A percentile compares a stretch with the other conserved stretches of the same genome.
Conservation (phyloP, 2,329 filamentous ascomycete genomes). For the Xylariaceae sp. region DNA sequence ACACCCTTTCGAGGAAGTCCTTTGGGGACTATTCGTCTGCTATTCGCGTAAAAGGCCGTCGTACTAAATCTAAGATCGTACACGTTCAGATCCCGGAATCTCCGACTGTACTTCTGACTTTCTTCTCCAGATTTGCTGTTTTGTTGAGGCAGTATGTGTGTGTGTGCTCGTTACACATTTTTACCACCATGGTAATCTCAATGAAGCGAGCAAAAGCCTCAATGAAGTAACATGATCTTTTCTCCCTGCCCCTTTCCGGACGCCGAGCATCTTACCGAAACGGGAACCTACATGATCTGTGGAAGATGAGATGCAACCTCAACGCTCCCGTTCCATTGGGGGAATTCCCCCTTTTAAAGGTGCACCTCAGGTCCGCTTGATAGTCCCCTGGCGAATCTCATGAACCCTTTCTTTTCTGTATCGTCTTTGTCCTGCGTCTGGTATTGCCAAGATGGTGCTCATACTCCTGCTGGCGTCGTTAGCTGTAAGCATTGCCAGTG, state of each 20-base stretch:
- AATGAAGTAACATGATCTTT: slow-evolving; percentile 1
- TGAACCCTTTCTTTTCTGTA: neutral
- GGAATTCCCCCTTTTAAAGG: slow-evolving; percentile 11
- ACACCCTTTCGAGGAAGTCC: neutral
- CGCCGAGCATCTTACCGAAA: neutral
- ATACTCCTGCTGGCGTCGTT: slow-evolving; percentile 7
- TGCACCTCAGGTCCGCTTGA: neutral
- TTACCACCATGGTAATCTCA: neutral
- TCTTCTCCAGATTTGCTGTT: neutral
- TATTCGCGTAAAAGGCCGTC: neutral
- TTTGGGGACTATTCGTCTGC: neutral
- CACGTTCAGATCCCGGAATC: neutral
- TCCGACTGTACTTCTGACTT: neutral
- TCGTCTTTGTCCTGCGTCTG: neutral
- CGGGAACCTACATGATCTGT: neutral
- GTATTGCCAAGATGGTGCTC: slow-evolving; percentile 9
- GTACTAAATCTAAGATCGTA: neutral
- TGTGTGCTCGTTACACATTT: neutral
- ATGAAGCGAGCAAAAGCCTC: slow-evolving; percentile 1
- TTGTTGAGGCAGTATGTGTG: no score
- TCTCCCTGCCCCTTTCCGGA: neutral
- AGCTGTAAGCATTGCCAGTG: slow-evolving; percentile 7
- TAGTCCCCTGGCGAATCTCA: neutral
- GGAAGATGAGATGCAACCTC: slow-evolving; percentile 4
- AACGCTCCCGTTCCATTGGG: neutral